These are phyloP conservation scores for Ceratocystis albifundus DNA, from an alignment of 2,329 filamentous ascomycete species.

Conservation along the genomic window DNA sequence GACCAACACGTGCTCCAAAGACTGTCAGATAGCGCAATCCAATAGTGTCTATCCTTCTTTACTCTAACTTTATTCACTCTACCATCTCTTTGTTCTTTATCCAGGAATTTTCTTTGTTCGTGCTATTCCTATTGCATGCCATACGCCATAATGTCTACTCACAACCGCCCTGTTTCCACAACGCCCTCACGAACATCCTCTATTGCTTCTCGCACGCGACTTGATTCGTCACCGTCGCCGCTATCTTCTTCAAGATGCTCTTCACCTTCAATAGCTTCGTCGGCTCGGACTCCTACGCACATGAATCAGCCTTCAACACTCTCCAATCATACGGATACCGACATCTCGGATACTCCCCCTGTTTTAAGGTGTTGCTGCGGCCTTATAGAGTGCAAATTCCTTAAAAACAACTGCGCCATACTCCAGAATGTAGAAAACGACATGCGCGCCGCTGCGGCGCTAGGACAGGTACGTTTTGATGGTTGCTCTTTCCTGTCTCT, in stretches of 20 bases:
- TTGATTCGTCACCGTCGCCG: constrained; percentile 16
- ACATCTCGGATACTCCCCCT: constrained; percentile 26
- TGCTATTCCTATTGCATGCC: not conserved
- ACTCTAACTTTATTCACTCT: not conserved
- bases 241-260: constrained; percentile 14
- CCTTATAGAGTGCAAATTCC: constrained; percentile 61
- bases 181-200: constrained; percentile 17
- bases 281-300: not conserved
- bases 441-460: constrained; percentile 70
- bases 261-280: constrained; percentile 1
- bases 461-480: constrained; percentile 73
- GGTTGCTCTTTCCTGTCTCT: not conserved
- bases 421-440: constrained; percentile 77
- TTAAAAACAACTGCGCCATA: constrained; percentile 67
- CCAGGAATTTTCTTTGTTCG: not conserved
- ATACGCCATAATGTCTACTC: constrained; percentile 13
- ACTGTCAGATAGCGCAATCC: not conserved
- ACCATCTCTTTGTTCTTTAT: not conserved
- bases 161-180: constrained; percentile 11
- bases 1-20: not conserved
- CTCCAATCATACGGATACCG: not conserved
- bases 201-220: constrained; percentile 15
- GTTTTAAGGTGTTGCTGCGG: constrained; percentile 72
- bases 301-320: constrained; percentile 6
- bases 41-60: not conserved